phyloP scores from a whole-genome alignment of 768 basidiomycete genomes.

The Scleroderma citrinum region DNA sequence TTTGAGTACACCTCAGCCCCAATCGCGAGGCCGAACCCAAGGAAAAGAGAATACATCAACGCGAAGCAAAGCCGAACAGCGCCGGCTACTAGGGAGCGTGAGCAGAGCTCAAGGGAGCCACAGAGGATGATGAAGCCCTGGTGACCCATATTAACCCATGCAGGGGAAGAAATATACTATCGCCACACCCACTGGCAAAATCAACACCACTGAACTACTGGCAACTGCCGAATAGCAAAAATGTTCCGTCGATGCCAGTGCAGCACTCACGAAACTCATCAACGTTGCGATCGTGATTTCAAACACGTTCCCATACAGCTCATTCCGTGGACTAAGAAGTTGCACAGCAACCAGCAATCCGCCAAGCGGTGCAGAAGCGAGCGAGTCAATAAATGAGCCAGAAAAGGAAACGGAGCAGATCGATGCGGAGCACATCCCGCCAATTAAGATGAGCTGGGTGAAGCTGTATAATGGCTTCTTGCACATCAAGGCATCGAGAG shows the following conservation, averaged over 20 bases:
- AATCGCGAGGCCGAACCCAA: slow-evolving; percentile 79
- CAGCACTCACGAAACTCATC: slow-evolving; percentile 74
- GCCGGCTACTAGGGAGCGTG: slow-evolving; percentile 78
- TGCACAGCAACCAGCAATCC: slow-evolving; percentile 70
- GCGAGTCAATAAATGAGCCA: slow-evolving; percentile 72
- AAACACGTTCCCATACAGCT: slow-evolving; percentile 76
- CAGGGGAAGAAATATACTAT: background rate
- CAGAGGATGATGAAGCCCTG: slow-evolving; percentile 63
- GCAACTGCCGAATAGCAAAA: slow-evolving; percentile 83
- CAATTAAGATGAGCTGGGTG: slow-evolving; percentile 61
- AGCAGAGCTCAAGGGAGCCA: slow-evolving; percentile 73
- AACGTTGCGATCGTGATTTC: slow-evolving; percentile 79
- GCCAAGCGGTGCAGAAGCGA: slow-evolving; percentile 71
- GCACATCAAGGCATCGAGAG: slow-evolving; percentile 71
- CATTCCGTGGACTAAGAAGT: slow-evolving; percentile 63
- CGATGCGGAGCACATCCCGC: slow-evolving; percentile 69
- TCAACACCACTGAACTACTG: slow-evolving; percentile 71
- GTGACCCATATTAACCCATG: slow-evolving; percentile 1
- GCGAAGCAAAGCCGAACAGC: slow-evolving; percentile 79
- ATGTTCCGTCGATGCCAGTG: slow-evolving; percentile 55
- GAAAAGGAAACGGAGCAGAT: slow-evolving; percentile 71
- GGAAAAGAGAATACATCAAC: slow-evolving; percentile 70
- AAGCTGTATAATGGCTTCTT: slow-evolving; percentile 53
- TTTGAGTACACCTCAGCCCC: slow-evolving; percentile 64
- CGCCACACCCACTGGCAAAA: slow-evolving; percentile 54